Evolutionary conservation across 371 early-diverging fungal species (phyloP), one percentile per base, ranked within the genome.

Genomic region (Saksenaea oblongispora): DNA sequence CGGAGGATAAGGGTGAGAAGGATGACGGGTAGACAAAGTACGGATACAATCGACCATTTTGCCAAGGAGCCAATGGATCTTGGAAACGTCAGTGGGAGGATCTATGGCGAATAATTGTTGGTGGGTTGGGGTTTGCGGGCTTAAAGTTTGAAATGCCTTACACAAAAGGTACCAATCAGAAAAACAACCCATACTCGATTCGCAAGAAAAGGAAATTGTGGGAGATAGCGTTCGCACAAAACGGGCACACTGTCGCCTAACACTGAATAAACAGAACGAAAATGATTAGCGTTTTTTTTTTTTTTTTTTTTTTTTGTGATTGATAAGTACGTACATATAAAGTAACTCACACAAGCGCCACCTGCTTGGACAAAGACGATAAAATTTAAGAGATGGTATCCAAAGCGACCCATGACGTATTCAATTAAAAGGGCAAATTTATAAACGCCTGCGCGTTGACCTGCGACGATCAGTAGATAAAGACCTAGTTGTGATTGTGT

Each of bases 171-270:
- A 7, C 73, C 70, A 17, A 73, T 68, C 10, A 73, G 22, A 42
- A 69, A 59, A 35, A 81, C 62, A 31, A 74, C 64, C 57, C 66
- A 61, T 41, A 62, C 34, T 8, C 78, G 62, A 14, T 66, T 34
- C 15, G 64, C 51, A 3, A 73, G 58, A 35, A 71, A 22, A n/a
- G 56, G 11, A 18, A 39, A 18, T 53, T 61, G 59, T 54, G 72
- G 62, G 61, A 75, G 55, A 62, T 63, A 74, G 11, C 74, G 65
- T 2, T 56, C 58, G 8, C 77, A 64, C 9, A 82, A 34, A 4
- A 79, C 64, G 10, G 83, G 79, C 17, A 79, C 66, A 9, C 79
- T 82, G 44, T 82, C 83, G 47, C 83, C 83, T n/a, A 79, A 60
- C 34, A 79, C 76, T 59, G 62, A 58, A 66, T 26, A 15, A 22